Conservation (phyloP, 352 stramenopile species). For the Saprolegnia parasitica region DNA sequence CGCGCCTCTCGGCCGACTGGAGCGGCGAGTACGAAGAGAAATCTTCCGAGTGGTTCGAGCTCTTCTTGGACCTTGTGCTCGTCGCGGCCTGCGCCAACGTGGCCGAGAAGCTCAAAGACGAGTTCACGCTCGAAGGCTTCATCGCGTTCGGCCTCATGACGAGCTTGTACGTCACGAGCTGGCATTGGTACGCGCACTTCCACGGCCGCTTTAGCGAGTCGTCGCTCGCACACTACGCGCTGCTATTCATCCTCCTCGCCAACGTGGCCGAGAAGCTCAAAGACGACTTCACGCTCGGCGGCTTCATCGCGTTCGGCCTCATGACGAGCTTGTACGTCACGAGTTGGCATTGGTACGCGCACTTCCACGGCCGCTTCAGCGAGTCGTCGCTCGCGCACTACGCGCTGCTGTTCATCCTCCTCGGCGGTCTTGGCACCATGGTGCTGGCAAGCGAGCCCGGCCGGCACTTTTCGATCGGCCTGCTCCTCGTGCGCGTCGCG, state of each 20-base stretch:
- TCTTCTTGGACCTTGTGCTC: slow-evolving; percentile 23
- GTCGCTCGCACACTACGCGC: slow-evolving; percentile 14
- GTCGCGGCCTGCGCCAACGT: slow-evolving; percentile 19
- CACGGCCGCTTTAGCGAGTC: slow-evolving; percentile 16
- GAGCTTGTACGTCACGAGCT: slow-evolving; percentile 21
- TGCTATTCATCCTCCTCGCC: slow-evolving; percentile 9
- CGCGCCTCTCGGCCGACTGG: slow-evolving; percentile 13
- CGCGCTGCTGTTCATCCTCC: slow-evolving; percentile 1
- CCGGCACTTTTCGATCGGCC: slow-evolving; percentile 1
- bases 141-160: slow-evolving; percentile 1
- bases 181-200: slow-evolving; percentile 24
- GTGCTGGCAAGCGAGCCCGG: slow-evolving; percentile 7
- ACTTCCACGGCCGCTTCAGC: slow-evolving; percentile 19
- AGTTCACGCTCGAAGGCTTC: slow-evolving; percentile 12
- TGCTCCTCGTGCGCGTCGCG: slow-evolving; percentile 12
- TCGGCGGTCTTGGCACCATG: slow-evolving; percentile 20
- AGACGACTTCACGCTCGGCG: slow-evolving; percentile 7
- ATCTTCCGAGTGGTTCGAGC: slow-evolving; percentile 19
- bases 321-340: slow-evolving; percentile 16
- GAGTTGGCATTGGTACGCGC: slow-evolving; percentile 23
- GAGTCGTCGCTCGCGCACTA: slow-evolving; percentile 19
- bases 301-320: slow-evolving; percentile 3
- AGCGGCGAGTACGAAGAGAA: slow-evolving; percentile 23
- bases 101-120: slow-evolving; percentile 22
- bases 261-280: slow-evolving; percentile 26